Base-by-base conservation (phyloP, 148 eudicot species). In the Silene latifolia region DNA sequence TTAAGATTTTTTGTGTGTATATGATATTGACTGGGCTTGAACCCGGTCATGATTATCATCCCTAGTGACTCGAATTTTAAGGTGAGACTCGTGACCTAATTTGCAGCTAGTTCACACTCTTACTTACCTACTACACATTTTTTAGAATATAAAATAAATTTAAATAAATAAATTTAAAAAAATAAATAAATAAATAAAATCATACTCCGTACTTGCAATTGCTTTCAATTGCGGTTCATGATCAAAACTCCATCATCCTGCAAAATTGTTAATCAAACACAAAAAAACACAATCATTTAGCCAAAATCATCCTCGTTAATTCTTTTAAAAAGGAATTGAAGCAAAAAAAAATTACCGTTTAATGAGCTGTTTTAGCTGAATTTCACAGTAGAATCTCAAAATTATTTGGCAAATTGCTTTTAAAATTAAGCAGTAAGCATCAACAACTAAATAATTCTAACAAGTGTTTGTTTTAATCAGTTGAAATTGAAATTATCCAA, bases 191-290 rank as follows among this genome's bases (percentile, higher is more conserved):
- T n/a, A 51, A 51, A 29, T 23, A 51, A 48, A 51, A 6, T 25
- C 59, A 12, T 59, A 20, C 67, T 59, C 17, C 59, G 4, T 59
- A 20, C 67, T 59, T 59, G 13, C 3, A 46, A 8, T 14, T 46
- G 8, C 24, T 7, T 23, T n/a, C 14, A 17, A 44, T 20, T 29
- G 67, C 35, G 7, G 4, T 53, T 63, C 7, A 56, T 42, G 17
- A 58, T 19, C 4, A 51, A 68, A 42, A 65, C 63, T 35, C 35
- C 78, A 75, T 67, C 8, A 2, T 67, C 78, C 72, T 67, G 72
- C 65, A 75, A 75, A 64, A 56, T 19, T 19, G 19, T 67, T 39
- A 69, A 56, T 58, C 17, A 54, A 65, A 39, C 7, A 4, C 0
- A 15, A 32, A 32, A 32, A 32, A 32, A 32, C 35, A 32, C 14